phyloP scores from a whole-genome alignment of 768 basidiomycete species.

The Rhizopogon salebrosus region DNA sequence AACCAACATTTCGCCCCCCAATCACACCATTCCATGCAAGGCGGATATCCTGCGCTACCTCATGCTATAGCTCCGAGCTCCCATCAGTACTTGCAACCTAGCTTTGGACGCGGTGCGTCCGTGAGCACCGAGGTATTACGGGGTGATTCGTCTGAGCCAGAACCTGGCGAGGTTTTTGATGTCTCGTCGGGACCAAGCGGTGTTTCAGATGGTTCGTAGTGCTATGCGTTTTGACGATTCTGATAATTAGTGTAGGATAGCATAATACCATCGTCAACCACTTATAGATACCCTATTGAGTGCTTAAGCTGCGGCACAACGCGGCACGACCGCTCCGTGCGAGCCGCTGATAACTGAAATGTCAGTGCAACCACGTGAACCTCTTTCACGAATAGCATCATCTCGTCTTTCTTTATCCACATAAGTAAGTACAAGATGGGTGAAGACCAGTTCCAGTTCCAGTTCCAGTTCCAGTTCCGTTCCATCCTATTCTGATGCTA shows the following conservation, averaged over 20 bases:
- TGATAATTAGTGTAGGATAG: too few species aligned
- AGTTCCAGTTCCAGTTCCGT: background rate
- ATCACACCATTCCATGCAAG: background rate
- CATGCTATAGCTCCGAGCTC: background rate
- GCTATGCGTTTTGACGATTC: background rate
- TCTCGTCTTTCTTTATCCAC: slow-evolving; percentile 10
- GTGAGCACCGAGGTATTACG: background rate
- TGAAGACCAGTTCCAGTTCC: background rate
- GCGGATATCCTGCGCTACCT: background rate
- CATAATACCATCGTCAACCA: too few species aligned
- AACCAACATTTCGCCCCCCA: background rate
- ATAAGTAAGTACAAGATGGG: background rate
- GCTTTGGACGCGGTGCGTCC: background rate
- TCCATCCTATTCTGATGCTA: background rate
- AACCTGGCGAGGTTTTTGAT: background rate
- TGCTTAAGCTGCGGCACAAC: too few species aligned
- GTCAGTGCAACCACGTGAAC: background rate
- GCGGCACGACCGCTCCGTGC: background rate
- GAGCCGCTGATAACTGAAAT: background rate
- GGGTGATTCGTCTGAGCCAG: background rate
- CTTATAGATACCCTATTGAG: too few species aligned
- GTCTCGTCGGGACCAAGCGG: background rate
- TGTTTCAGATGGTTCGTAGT: background rate
- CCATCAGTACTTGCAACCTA: too few species aligned
- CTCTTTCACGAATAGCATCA: slow-evolving; percentile 9